phyloP scores from a whole-genome alignment of 2,329 filamentous ascomycete species.

The Neurospora sp. region DNA sequence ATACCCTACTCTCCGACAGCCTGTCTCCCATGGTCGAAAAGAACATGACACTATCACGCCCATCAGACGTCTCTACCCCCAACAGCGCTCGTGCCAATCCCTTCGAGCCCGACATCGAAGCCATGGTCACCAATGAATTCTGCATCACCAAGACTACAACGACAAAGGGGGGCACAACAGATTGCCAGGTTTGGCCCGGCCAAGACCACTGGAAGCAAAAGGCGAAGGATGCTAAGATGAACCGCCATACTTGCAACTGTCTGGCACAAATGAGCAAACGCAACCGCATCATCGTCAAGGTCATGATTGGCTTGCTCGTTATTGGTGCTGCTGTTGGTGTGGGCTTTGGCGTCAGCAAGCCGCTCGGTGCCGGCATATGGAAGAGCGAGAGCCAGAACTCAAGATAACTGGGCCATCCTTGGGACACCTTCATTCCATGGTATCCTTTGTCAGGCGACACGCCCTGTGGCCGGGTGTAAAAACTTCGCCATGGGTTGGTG shows the following conservation, averaged over 20 bases:
- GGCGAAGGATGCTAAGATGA: conserved; percentile 45
- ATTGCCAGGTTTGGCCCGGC: conserved; percentile 50
- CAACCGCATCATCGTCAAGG: conserved; percentile 43
- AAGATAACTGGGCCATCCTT: background rate
- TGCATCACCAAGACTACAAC: conserved; percentile 25
- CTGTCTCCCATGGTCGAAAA: conserved; percentile 17
- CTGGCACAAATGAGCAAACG: conserved; percentile 43
- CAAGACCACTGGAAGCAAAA: conserved; percentile 50
- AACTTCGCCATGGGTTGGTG: background rate
- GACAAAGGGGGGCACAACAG: conserved; percentile 31
- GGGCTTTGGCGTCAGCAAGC: conserved; percentile 52
- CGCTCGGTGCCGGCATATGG: conserved; percentile 50
- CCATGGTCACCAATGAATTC: conserved; percentile 33
- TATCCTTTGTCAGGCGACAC: background rate
- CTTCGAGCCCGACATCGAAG: conserved; percentile 50
- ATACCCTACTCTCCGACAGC: conserved; percentile 16
- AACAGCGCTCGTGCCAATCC: conserved; percentile 35
- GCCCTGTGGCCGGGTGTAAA: background rate
- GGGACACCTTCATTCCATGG: background rate
- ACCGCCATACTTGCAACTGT: conserved; percentile 39
- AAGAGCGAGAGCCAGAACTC: conserved; percentile 19
- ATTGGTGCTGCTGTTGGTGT: conserved; percentile 24
- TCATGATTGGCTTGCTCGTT: conserved; percentile 23
- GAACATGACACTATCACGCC: conserved; percentile 9
- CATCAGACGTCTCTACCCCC: conserved; percentile 33